phyloP scores from a whole-genome alignment of 179 eudicot species.

The Spergularia azorica region DNA sequence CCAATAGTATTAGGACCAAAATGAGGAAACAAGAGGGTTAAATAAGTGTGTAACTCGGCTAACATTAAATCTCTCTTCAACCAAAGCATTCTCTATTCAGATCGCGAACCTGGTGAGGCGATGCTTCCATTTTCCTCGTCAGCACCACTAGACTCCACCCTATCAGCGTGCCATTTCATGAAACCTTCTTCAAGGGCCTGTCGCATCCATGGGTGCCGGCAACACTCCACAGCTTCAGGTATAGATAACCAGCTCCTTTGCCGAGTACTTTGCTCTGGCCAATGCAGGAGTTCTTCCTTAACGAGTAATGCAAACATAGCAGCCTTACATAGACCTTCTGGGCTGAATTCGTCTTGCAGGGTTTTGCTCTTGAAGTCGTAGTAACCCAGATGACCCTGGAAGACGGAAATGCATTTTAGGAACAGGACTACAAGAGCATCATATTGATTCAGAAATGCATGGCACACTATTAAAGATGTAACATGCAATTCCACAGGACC shows the following conservation, averaged over 20 bases:
- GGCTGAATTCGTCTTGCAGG: conserved; percentile 75
- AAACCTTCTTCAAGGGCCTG: conserved; percentile 76
- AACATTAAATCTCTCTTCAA: neutral
- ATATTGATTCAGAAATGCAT: neutral
- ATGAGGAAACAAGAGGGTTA: neutral
- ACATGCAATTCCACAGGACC: neutral
- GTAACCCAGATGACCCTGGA: conserved; percentile 64
- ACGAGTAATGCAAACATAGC: conserved; percentile 79
- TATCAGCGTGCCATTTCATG: conserved; percentile 54
- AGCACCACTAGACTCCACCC: conserved; percentile 23
- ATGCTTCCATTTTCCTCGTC: conserved; percentile 22
- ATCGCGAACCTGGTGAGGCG: conserved; percentile 18
- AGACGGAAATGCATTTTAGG: neutral
- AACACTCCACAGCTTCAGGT: conserved; percentile 59
- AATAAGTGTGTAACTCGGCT: neutral
- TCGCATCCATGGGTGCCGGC: conserved; percentile 87
- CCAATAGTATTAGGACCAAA: neutral
- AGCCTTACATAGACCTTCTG: conserved; percentile 82
- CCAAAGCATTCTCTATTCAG: conserved; percentile 10
- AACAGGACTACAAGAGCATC: neutral
- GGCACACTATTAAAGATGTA: neutral
- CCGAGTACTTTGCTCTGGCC: conserved; percentile 82
- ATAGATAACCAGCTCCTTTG: conserved; percentile 69
- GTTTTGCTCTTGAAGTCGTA: conserved; percentile 85
- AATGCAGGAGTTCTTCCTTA: conserved; percentile 70